Evolutionary conservation across 148 eudicot genomes (phyloP).

Genomic region (Fallopia convolvulus): DNA sequence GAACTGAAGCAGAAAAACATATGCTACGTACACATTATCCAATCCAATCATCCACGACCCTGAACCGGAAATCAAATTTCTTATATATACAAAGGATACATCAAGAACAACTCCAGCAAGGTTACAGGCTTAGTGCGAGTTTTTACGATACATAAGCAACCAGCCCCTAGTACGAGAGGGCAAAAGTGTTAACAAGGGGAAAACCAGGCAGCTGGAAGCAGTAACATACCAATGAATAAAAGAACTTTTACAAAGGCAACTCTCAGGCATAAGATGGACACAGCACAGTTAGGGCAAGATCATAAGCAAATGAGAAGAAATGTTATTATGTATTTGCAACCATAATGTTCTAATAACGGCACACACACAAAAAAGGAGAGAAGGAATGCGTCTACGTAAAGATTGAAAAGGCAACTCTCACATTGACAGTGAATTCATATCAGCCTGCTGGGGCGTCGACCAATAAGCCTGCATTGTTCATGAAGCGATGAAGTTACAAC

Average conservation of each 20-base stretch:
- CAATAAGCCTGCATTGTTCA: slow-evolving; percentile 95
- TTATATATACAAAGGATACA: slow-evolving; percentile 10
- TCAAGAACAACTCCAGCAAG: slow-evolving; percentile 2
- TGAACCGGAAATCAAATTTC: not conserved
- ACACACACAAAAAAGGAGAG: not conserved
- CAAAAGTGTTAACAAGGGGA: not conserved
- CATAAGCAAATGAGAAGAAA: slow-evolving; percentile 33
- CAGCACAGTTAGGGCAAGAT: slow-evolving; percentile 1
- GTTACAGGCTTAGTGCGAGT: not conserved
- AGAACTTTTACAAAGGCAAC: slow-evolving; percentile 3
- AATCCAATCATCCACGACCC: not conserved
- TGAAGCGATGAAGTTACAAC: slow-evolving; percentile 68
- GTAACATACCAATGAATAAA: slow-evolving; percentile 2
- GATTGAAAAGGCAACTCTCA: not conserved
- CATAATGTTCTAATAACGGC: not conserved
- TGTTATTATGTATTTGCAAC: slow-evolving; percentile 2
- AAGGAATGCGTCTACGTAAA: not conserved
- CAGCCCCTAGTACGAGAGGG: slow-evolving; percentile 1
- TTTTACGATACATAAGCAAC: slow-evolving; percentile 24
- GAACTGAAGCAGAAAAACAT: no score
- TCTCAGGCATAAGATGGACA: not conserved
- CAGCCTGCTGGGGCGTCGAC: slow-evolving; percentile 44
- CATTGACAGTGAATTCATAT: slow-evolving; percentile 22
- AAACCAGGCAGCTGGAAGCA: not conserved
- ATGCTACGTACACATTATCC: not conserved